phyloP scores from a whole-genome alignment of 768 basidiomycete genomes.

The Termitomyces sp. region DNA sequence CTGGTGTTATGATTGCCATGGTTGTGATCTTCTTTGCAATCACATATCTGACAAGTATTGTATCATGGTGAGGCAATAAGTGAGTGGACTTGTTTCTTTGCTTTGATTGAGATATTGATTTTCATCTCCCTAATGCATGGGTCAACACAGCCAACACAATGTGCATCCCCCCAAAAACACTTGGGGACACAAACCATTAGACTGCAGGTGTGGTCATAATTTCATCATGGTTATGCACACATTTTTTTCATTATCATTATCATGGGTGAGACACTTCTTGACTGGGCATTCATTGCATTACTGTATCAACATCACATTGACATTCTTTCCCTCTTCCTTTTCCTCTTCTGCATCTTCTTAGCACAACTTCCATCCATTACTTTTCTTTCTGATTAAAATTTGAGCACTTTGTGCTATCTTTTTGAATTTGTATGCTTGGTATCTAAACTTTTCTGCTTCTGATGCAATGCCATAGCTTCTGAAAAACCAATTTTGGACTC shows the following conservation, averaged over 20 bases:
- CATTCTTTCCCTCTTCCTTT: constrained; percentile 7
- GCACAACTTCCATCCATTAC: constrained; percentile 1
- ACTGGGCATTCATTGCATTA: neutral
- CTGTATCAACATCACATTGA: constrained; percentile 8
- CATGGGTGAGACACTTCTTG: constrained; percentile 8
- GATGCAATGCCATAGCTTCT: too few species aligned
- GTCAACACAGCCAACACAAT: constrained; percentile 64
- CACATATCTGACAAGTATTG: constrained; percentile 51
- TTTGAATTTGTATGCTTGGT: too few species aligned
- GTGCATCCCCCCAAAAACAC: constrained; percentile 47
- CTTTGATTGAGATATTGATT: neutral
- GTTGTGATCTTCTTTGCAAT: constrained; percentile 63
- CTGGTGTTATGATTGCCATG: constrained; percentile 54
- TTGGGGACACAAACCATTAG: constrained; percentile 55
- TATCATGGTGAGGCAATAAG: constrained; percentile 82
- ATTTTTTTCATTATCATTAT: neutral
- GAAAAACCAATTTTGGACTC: too few species aligned
- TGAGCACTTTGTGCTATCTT: too few species aligned
- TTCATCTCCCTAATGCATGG: constrained; percentile 40
- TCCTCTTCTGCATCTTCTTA: too few species aligned
- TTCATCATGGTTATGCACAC: neutral
- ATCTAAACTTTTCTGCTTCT: too few species aligned
- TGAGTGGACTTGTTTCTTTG: constrained; percentile 19
- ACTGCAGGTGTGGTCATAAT: constrained; percentile 54
- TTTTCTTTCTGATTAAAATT: neutral